These are phyloP conservation scores for Botrytis sinoallii DNA, from an alignment of 2,329 filamentous ascomycete species.

Conservation along the genomic window DNA sequence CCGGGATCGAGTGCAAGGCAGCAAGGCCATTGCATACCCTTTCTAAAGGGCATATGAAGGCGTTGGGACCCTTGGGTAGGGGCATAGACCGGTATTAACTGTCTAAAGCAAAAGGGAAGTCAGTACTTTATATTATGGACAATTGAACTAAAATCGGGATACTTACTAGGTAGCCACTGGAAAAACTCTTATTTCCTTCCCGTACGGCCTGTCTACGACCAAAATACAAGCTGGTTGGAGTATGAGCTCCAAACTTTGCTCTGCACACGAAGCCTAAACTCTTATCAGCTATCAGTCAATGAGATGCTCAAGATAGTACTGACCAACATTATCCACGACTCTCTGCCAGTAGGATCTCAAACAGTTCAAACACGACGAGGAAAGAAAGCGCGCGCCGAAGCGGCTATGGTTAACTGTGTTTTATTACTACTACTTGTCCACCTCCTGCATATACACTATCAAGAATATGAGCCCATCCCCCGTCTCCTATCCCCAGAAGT, in stretches of 20 bases:
- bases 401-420: not conserved
- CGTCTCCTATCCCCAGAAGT: not conserved
- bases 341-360: not conserved
- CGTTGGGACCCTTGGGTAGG: not conserved
- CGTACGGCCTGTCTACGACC: not conserved
- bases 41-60: not conserved
- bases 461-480: not conserved
- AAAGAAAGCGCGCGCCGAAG: not conserved
- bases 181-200: accelerated
- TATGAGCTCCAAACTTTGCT: not conserved
- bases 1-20: not conserved
- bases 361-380: no score
- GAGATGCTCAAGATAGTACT: no score
- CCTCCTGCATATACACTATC: not conserved
- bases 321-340: no score
- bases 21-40: not conserved
- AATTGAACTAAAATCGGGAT: not conserved
- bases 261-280: no score
- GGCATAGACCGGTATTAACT: not conserved
- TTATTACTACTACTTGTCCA: not conserved
- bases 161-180: not conserved
- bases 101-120: not conserved
- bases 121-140: not conserved
- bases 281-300: no score
- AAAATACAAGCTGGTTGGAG: not conserved